Conservation (phyloP, 805 yeast genomes). For the Ogataea methylovora region DNA sequence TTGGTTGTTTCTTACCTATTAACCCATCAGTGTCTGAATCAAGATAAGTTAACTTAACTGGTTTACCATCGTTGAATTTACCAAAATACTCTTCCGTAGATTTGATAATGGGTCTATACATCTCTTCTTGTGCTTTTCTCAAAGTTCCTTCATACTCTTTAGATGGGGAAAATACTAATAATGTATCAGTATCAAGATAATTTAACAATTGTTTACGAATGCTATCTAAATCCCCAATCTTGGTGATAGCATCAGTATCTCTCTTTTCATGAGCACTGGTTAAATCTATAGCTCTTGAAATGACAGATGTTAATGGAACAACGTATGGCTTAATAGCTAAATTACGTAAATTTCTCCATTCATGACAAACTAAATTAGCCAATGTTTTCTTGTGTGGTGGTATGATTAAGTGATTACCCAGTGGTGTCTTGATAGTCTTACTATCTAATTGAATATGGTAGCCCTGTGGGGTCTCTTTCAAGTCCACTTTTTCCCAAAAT, state of each 20-base stretch:
- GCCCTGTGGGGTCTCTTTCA: slow-evolving; percentile 23
- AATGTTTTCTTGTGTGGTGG: slow-evolving; percentile 53
- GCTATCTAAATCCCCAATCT: slow-evolving; percentile 53
- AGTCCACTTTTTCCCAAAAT: slow-evolving; percentile 75
- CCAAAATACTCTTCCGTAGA: slow-evolving; percentile 56
- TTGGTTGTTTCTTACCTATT: slow-evolving; percentile 69
- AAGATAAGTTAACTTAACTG: slow-evolving; percentile 42
- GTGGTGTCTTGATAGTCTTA: slow-evolving; percentile 76
- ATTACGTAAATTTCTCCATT: slow-evolving; percentile 73
- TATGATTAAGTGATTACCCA: slow-evolving; percentile 61
- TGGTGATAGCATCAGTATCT: slow-evolving; percentile 43
- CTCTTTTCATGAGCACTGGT: slow-evolving; percentile 29
- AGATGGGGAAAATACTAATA: slow-evolving; percentile 75
- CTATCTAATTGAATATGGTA: slow-evolving; percentile 60
- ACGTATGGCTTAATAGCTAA: slow-evolving; percentile 66
- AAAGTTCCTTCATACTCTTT: slow-evolving; percentile 79
- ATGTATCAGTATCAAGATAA: slow-evolving; percentile 90
- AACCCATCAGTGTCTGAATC: slow-evolving; percentile 82
- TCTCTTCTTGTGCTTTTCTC: slow-evolving; percentile 70
- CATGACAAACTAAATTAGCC: slow-evolving; percentile 74
- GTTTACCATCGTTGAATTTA: slow-evolving; percentile 12
- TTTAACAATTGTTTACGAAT: slow-evolving; percentile 59
- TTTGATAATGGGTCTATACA: slow-evolving; percentile 66
- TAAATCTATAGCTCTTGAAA: slow-evolving; percentile 82
- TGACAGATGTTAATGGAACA: slow-evolving; percentile 81